Evolutionary conservation across 257 asterid species (phyloP).

Genomic region (Plectranthus barbatus): DNA sequence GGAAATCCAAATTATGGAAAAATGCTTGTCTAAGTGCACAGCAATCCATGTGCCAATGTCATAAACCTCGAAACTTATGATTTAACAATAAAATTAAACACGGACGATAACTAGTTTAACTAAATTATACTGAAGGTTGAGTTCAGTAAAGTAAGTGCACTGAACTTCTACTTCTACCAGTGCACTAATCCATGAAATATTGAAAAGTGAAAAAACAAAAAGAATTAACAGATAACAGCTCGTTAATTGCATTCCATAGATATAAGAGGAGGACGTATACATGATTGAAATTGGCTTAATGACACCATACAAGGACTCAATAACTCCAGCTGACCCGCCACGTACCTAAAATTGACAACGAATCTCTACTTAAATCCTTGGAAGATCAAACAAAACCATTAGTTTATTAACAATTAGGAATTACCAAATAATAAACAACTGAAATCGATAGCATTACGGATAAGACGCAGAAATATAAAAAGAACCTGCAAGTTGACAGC

Average conservation of each 20-base stretch:
- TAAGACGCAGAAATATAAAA: not conserved
- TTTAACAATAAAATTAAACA: not conserved
- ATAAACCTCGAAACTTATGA: not conserved
- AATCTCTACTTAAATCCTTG: not conserved
- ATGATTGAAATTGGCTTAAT: conserved; percentile 66
- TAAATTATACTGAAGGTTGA: not conserved
- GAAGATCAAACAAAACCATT: not conserved
- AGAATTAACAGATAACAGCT: not conserved
- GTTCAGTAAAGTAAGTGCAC: not conserved
- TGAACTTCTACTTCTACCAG: not conserved
- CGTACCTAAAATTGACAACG: conserved; percentile 47
- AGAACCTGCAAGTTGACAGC: conserved; percentile 73
- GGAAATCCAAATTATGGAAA: not conserved
- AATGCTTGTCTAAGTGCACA: not conserved
- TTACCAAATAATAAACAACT: not conserved
- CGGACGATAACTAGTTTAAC: not conserved
- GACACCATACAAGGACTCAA: conserved; percentile 79
- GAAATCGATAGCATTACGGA: not conserved
- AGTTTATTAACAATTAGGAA: not conserved
- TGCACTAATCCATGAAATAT: not conserved
- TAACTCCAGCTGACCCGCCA: conserved; percentile 80
- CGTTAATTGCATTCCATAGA: not conserved
- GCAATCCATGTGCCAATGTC: not conserved
- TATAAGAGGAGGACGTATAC: conserved; percentile 30
- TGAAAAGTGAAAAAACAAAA: not conserved